Conservation (phyloP, 2,329 filamentous ascomycete genomes). For the Ceratocystis albifundus region DNA sequence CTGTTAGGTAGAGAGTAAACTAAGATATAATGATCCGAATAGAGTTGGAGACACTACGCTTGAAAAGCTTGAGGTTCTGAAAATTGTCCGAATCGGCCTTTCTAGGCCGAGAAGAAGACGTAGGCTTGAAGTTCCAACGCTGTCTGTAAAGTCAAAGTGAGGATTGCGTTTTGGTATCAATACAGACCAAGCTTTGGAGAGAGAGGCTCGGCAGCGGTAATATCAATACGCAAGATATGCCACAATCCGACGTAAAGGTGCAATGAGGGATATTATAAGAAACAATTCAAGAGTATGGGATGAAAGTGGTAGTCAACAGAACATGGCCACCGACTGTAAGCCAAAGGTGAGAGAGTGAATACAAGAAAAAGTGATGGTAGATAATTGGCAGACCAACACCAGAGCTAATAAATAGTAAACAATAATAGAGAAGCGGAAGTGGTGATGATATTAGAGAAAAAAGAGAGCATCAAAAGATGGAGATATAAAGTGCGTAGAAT, state of each 20-base stretch:
- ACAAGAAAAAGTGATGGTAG: background rate
- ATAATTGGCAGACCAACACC: background rate
- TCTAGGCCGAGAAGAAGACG: background rate
- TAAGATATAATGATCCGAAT: conserved; percentile 5
- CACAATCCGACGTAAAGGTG: background rate
- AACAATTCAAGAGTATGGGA: background rate
- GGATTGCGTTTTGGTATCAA: background rate
- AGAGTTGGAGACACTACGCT: background rate
- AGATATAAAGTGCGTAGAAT: background rate
- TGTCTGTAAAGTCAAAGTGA: background rate
- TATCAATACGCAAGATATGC: background rate
- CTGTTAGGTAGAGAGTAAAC: background rate
- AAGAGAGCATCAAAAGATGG: conserved; percentile 5
- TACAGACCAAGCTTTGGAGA: background rate
- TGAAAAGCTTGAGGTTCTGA: background rate
- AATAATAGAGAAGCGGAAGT: conserved; percentile 14
- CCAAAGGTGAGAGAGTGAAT: background rate
- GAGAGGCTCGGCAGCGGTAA: background rate
- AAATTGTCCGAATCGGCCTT: no score
- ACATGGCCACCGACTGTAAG: background rate
- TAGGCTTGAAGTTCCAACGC: background rate
- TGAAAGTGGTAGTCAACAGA: background rate
- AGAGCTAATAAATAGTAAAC: conserved; percentile 4
- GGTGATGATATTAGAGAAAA: conserved; percentile 7
- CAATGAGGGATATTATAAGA: background rate